Conservation (phyloP, 2,329 filamentous ascomycete species). For the Colletotrichum sp. region DNA sequence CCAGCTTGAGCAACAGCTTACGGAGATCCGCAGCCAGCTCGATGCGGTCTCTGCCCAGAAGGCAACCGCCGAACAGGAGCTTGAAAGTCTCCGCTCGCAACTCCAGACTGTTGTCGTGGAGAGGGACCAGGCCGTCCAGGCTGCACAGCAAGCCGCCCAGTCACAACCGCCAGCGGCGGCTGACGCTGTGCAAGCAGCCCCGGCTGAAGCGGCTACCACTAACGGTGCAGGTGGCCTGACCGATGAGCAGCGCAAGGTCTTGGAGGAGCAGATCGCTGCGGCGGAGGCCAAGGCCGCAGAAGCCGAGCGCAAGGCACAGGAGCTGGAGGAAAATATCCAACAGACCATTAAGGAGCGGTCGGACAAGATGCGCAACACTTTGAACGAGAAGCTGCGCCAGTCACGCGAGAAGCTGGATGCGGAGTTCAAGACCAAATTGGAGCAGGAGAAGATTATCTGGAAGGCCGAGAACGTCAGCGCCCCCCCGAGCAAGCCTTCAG, state of each 20-base stretch:
- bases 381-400: conserved; percentile 75
- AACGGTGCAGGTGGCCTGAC: conserved; percentile 40
- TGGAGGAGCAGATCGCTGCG: conserved; percentile 62
- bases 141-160: conserved; percentile 29
- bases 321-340: conserved; percentile 67
- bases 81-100: conserved; percentile 59
- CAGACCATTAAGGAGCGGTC: conserved; percentile 67
- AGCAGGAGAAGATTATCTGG: conserved; percentile 68
- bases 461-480: conserved; percentile 53
- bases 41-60: conserved; percentile 71
- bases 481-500: conserved; percentile 21
- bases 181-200: neutral
- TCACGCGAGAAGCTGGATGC: conserved; percentile 52
- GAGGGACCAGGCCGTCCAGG: conserved; percentile 62
- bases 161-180: conserved; percentile 17
- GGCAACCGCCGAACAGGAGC: conserved; percentile 67
- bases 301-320: conserved; percentile 65
- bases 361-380: conserved; percentile 69
- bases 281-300: conserved; percentile 67
- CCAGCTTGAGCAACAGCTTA: conserved; percentile 54
- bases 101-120: conserved; percentile 67
- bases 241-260: conserved; percentile 61
- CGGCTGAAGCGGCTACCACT: neutral
- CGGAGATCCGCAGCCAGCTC: conserved; percentile 62
- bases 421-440: conserved; percentile 60